Conservation (phyloP, 2,329 filamentous ascomycete species). For the Ophiostoma himal-ulmi region DNA sequence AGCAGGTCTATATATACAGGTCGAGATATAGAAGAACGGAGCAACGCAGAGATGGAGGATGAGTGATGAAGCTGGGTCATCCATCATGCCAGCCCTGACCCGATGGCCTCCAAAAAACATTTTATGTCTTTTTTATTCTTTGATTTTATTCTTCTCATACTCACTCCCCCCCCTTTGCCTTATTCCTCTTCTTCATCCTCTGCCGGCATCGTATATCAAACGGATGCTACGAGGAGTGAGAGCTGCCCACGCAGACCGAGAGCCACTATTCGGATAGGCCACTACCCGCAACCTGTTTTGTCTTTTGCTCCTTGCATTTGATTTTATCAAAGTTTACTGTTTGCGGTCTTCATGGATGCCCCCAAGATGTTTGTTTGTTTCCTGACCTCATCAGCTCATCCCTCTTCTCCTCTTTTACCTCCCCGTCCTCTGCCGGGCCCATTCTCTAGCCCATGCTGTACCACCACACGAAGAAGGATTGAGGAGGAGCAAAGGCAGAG, state of each 20-base stretch:
- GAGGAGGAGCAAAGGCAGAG: background rate
- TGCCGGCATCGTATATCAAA: too few relatives aligned
- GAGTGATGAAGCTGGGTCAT: background rate
- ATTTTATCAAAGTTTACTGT: background rate
- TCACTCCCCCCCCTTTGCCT: background rate
- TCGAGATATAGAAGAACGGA: background rate
- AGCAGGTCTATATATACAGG: background rate
- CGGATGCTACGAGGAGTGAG: background rate
- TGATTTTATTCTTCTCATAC: background rate
- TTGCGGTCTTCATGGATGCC: background rate
- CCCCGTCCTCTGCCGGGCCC: background rate
- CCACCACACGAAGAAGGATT: background rate
- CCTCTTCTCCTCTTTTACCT: background rate
- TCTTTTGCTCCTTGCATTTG: background rate
- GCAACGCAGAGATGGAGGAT: background rate
- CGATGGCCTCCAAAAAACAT: background rate
- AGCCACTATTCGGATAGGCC: constrained; percentile 8
- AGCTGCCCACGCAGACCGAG: background rate
- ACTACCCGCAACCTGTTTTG: background rate
- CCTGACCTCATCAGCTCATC: background rate
- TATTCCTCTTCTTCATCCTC: background rate
- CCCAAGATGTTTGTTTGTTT: background rate
- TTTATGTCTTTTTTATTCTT: background rate
- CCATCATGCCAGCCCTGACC: background rate
- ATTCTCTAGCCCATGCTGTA: background rate